These are phyloP conservation scores for Quercus glauca DNA, from an alignment of 306 rosid species.

Conservation along the genomic window DNA sequence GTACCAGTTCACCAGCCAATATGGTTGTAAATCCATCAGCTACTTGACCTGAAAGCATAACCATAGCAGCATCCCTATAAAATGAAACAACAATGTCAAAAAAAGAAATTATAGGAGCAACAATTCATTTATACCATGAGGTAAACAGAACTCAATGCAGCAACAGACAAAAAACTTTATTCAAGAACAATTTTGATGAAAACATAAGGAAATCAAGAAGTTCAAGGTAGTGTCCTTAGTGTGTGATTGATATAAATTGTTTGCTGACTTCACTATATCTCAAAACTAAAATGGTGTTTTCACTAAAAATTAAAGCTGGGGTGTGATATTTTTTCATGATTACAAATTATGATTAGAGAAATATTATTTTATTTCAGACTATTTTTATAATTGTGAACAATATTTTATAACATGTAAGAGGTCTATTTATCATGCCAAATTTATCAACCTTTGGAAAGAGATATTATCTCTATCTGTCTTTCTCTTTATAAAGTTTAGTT, in stretches of 20 bases:
- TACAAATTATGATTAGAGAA: too few relatives aligned
- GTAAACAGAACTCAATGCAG: background rate
- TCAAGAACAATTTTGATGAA: background rate
- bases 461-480: too few relatives aligned
- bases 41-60: conserved; percentile 95
- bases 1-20: conserved; percentile 92
- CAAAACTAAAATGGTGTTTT: background rate
- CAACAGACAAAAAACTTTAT: background rate
- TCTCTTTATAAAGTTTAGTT: too few relatives aligned
- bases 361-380: too few relatives aligned
- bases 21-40: conserved; percentile 87
- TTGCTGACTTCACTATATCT: background rate
- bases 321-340: too few relatives aligned
- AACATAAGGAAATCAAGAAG: background rate
- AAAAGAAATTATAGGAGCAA: conserved; percentile 3
- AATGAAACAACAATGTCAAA: background rate
- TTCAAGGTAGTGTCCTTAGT: background rate
- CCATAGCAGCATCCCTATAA: conserved; percentile 77
- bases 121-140: background rate
- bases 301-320: too few relatives aligned
- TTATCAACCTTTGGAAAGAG: too few relatives aligned
- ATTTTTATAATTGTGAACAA: too few relatives aligned
- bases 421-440: too few relatives aligned
- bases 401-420: too few relatives aligned
- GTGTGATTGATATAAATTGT: background rate